A percentile compares a stretch with the other conserved stretches of the same genome.
These are phyloP conservation scores for Trichosphaerium sp. DNA, from an alignment of 78 protist species.

Conservation along the genomic window DNA sequence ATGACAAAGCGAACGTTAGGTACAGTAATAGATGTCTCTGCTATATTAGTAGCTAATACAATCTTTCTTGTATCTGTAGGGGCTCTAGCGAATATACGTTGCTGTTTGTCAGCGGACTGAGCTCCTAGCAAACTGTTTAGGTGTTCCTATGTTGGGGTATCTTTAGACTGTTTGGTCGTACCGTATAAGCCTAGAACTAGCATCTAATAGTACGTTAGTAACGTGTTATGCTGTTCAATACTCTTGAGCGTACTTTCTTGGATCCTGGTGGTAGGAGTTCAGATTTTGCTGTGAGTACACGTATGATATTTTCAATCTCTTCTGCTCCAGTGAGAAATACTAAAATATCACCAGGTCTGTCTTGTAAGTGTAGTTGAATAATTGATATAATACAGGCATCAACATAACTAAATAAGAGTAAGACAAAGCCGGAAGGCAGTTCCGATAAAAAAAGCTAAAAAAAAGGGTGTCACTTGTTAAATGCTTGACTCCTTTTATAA, in stretches of 20 bases:
- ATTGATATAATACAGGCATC: slow-evolving; percentile 28
- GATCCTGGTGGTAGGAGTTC: slow-evolving; percentile 9
- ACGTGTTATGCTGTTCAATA: no score
- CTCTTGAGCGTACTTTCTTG: neutral
- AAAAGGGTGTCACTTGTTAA: no score
- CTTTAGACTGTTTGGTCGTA: no score
- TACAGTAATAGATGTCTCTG: slow-evolving; percentile 92
- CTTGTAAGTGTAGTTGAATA: no score
- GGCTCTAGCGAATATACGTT: slow-evolving; percentile 62
- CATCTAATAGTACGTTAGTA: no score
- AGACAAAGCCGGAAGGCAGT: no score
- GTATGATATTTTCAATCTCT: slow-evolving; percentile 66
- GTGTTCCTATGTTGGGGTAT: no score
- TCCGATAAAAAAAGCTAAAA: no score
- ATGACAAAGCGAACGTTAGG: slow-evolving; percentile 72
- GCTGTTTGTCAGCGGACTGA: no score
- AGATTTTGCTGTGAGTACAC: slow-evolving; percentile 10
- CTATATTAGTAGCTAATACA: slow-evolving; percentile 88
- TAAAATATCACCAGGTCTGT: slow-evolving; percentile 72
- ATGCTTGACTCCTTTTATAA: no score
- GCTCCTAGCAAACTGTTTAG: no score
- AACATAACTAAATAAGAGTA: slow-evolving; percentile 33
- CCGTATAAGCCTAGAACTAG: no score
- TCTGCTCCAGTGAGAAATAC: slow-evolving; percentile 87
- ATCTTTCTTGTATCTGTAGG: slow-evolving; percentile 77